Percentiles rank a stretch among this genome's conserved stretches.
These are phyloP conservation scores for Staphylotrichum tortipilum DNA, from an alignment of 495 filamentous ascomycete species.

Conservation along the genomic window DNA sequence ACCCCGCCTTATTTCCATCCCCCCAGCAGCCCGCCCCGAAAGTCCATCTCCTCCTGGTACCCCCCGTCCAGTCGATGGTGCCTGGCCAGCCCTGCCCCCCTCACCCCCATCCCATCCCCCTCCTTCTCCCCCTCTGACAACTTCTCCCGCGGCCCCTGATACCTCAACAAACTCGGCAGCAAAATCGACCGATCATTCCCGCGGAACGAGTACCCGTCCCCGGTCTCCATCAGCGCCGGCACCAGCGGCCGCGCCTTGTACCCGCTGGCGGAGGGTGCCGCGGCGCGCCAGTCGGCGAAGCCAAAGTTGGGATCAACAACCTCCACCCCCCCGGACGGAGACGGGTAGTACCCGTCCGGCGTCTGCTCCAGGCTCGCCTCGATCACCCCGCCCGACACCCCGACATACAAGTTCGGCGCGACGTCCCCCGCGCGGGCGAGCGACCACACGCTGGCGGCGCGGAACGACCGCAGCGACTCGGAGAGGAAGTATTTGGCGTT, in stretches of 20 bases:
- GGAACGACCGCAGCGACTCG: conserved; percentile 6
- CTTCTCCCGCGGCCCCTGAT: conserved; percentile 2
- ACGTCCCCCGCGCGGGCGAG: conserved; percentile 33
- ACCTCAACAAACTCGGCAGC: conserved; percentile 8
- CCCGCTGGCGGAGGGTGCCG: not conserved
- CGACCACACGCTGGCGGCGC: conserved; percentile 29
- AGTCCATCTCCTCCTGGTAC: conserved; percentile 7
- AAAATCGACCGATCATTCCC: conserved; percentile 18
- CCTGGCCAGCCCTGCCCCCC: not conserved
- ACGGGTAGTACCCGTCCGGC: too few species aligned
- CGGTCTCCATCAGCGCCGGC: conserved; percentile 22
- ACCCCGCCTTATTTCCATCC: not conserved
- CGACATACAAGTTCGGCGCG: conserved; percentile 35
- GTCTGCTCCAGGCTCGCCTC: conserved; percentile 25
- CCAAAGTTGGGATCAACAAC: conserved; percentile 21
- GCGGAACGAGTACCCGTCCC: conserved; percentile 15
- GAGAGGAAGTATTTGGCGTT: conserved; percentile 35
- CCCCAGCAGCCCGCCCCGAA: not conserved
- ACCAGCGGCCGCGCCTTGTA: conserved; percentile 9
- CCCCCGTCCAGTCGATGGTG: conserved; percentile 17
- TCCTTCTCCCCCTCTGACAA: too few species aligned
- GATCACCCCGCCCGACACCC: conserved; percentile 31
- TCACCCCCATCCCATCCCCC: not conserved
- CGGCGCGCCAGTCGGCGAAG: conserved; percentile 10
- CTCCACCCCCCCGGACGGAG: too few species aligned